phyloP scores from a whole-genome alignment of 2,329 filamentous ascomycete genomes.

The Pseudogymnoascus sp. region DNA sequence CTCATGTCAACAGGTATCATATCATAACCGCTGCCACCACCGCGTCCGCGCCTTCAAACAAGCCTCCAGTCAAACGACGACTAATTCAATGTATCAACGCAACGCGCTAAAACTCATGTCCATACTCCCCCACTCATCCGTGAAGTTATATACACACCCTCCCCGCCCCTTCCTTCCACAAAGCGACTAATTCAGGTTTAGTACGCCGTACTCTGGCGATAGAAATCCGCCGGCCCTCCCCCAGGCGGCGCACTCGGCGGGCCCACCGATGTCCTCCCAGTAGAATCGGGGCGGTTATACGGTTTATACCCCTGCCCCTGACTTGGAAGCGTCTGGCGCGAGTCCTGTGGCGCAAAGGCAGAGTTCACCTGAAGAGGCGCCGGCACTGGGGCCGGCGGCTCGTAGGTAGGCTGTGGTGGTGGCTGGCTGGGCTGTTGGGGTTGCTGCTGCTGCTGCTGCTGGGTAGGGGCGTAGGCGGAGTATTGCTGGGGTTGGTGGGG shows the following conservation, averaged over 20 bases:
- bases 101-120: neutral
- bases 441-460: constrained; percentile 16
- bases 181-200: constrained; percentile 10
- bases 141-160: neutral
- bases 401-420: constrained; percentile 17
- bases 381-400: constrained; percentile 22
- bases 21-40: neutral
- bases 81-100: neutral
- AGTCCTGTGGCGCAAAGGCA: constrained; percentile 34
- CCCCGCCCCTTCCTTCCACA: neutral
- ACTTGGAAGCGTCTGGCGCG: constrained; percentile 42
- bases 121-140: neutral
- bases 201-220: constrained; percentile 37
- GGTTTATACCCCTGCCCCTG: constrained; percentile 48
- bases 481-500: constrained; percentile 23
- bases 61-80: neutral
- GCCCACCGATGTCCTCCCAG: constrained; percentile 19
- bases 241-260: constrained; percentile 39
- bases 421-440: constrained; percentile 14
- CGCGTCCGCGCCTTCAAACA: neutral
- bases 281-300: constrained; percentile 30
- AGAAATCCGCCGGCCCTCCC: constrained; percentile 40
- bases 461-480: constrained; percentile 22
- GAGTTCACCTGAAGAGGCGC: constrained; percentile 18
- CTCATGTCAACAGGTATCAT: constrained; percentile 1